Percentiles rank a stretch among this genome's conserved stretches.
Conservation (phyloP, 2,329 filamentous ascomycete species). For the Pseudopyricularia javanii region DNA sequence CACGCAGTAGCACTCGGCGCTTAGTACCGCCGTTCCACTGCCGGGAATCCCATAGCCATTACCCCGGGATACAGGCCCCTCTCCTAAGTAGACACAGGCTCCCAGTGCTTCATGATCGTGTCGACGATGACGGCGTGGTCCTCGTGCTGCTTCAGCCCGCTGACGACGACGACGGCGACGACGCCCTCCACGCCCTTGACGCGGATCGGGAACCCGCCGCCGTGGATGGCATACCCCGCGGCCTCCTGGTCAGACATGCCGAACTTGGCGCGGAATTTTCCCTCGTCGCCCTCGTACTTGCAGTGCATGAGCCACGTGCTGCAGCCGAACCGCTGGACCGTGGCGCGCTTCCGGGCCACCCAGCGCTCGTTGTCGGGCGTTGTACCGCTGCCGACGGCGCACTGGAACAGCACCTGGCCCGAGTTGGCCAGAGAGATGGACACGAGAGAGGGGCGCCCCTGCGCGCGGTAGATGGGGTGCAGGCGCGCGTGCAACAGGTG, state of each 20-base stretch:
- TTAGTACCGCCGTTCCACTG: too few species aligned
- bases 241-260: conserved; percentile 42
- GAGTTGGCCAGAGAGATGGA: conserved; percentile 49
- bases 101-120: not conserved
- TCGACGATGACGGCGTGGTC: conserved; percentile 69
- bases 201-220: conserved; percentile 61
- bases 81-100: not conserved
- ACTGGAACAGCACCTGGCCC: conserved; percentile 57
- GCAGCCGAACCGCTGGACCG: conserved; percentile 57
- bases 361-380: conserved; percentile 60
- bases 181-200: conserved; percentile 65
- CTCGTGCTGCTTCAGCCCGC: conserved; percentile 63
- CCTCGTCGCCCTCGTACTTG: conserved; percentile 54
- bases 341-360: conserved; percentile 59
- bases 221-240: conserved; percentile 62
- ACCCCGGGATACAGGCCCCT: not conserved
- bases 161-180: conserved; percentile 64
- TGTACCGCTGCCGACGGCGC: conserved; percentile 52
- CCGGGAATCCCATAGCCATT: not conserved
- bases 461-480: conserved; percentile 27
- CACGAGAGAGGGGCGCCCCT: conserved; percentile 40
- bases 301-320: conserved; percentile 61
- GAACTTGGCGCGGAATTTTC: conserved; percentile 51
- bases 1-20: too few species aligned
- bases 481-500: conserved; percentile 53